Base-by-base conservation (phyloP, 1,284 basidiomycete genomes). In the Megacollybia platyphylla region DNA sequence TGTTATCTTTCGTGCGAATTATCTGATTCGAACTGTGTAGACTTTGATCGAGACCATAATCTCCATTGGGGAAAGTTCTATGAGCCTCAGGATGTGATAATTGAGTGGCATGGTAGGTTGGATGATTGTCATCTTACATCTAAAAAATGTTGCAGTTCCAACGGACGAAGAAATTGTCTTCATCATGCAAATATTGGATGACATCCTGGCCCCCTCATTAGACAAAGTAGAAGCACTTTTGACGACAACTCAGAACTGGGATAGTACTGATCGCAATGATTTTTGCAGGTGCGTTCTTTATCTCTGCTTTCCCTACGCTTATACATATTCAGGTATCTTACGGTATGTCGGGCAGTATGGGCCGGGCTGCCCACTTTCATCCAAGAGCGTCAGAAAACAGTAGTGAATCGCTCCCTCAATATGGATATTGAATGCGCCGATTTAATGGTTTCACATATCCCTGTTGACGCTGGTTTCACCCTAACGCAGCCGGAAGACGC, bases 31-130 rank as follows among this genome's bases (percentile, higher is more conserved):
- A 20, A 34, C 43, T 40, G 32, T 26, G 48, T 44, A 83, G 88
- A 73, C 40, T 89, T 92, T 56, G 71, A 84, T 49, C 65, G 64
- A 39, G 72, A 78, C 46, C 85, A 92, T 52, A 83, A 81, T 47
- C 62, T 75, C 7, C 71, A 79, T 45, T 97, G 93, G 92, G 93
- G 93, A 24, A 77, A 76, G 48, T 63, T 87, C 45, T 92, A 87
- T 61, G 76, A 86, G 44, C 68, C 82, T 5, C 71, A 82, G 49
- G 86, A 96, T 42, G 82, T 92, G 39, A 71, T 79, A 47, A 73
- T 94, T 17, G 77, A 87, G 47, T 98, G 96, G 94, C 91, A 94
- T 2, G 20, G 20, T 15, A 37, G 20, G 20, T 17, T 17, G 36
- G 10, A 20, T 3, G 20, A 37, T 15, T 17, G 5, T 17, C 10